These are phyloP conservation scores for Blastosporella zonata DNA, from an alignment of 1,284 basidiomycete genomes.

Conservation along the genomic window DNA sequence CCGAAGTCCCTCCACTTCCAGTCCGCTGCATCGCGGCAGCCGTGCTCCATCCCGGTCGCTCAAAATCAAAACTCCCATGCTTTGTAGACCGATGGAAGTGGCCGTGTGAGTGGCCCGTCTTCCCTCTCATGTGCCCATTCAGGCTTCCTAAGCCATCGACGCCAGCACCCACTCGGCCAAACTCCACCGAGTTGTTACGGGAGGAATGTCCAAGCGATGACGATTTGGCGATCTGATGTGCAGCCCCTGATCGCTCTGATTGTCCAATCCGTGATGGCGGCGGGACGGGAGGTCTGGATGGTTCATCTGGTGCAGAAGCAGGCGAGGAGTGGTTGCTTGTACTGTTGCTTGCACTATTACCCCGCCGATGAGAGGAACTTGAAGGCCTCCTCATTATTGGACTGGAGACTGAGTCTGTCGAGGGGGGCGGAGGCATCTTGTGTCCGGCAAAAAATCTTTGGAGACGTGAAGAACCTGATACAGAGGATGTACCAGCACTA, in stretches of 20 bases:
- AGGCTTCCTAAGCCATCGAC: constrained; percentile 22
- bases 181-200: constrained; percentile 18
- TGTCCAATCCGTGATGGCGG: constrained; percentile 34
- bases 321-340: constrained; percentile 13
- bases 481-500: constrained; percentile 16
- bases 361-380: constrained; percentile 17
- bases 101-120: constrained; percentile 11
- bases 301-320: constrained; percentile 9
- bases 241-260: constrained; percentile 17
- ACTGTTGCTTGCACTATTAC: constrained; percentile 18
- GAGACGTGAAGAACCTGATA: constrained; percentile 19
- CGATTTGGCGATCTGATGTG: constrained; percentile 16
- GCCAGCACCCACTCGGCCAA: constrained; percentile 10
- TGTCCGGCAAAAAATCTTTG: constrained; percentile 20
- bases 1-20: constrained; percentile 30
- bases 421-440: constrained; percentile 16
- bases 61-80: constrained; percentile 74
- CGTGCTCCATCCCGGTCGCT: constrained; percentile 48
- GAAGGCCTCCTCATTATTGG: constrained; percentile 21
- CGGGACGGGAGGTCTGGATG: constrained; percentile 22
- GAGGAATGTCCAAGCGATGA: constrained; percentile 14
- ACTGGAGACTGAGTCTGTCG: constrained; percentile 19
- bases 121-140: constrained; percentile 14
- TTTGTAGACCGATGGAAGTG: constrained; percentile 33
- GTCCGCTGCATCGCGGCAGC: constrained; percentile 29